phyloP scores from a whole-genome alignment of 2,329 filamentous ascomycete genomes.

The Epichloe uncinata region DNA sequence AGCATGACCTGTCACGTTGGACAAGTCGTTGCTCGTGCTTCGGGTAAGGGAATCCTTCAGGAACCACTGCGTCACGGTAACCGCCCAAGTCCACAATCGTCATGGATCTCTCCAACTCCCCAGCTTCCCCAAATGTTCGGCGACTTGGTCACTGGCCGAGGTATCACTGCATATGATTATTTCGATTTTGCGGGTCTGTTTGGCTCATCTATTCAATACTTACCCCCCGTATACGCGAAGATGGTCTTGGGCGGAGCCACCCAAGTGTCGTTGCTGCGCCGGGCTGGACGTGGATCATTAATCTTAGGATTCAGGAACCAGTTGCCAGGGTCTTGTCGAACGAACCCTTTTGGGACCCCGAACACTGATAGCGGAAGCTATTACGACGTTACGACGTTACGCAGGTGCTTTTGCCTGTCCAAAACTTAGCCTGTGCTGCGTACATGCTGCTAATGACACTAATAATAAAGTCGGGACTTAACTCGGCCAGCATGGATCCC shows the following conservation, averaged over 20 bases:
- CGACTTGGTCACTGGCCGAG: background rate
- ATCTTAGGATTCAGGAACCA: background rate
- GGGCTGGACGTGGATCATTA: background rate
- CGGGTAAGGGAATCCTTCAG: background rate
- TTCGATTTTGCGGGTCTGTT: background rate
- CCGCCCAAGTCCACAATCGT: background rate
- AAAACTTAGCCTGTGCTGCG: background rate
- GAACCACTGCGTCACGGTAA: background rate
- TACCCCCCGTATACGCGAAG: background rate
- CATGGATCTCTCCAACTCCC: background rate
- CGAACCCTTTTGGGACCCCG: background rate
- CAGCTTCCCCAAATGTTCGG: background rate
- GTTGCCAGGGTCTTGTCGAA: background rate
- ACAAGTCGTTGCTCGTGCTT: background rate
- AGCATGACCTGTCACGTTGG: background rate
- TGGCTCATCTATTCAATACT: background rate
- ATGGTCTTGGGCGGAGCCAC: background rate
- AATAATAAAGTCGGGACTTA: background rate
- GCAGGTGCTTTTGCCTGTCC: background rate
- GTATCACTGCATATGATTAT: background rate
- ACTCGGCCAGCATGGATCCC: background rate
- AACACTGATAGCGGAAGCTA: conserved; percentile 3
- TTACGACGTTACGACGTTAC: conserved; percentile 2
- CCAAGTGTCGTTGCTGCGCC: background rate
- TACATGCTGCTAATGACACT: background rate